These are phyloP conservation scores for Sanghuangporus sanghuang DNA, from an alignment of 1,284 basidiomycete species.

Conservation along the genomic window DNA sequence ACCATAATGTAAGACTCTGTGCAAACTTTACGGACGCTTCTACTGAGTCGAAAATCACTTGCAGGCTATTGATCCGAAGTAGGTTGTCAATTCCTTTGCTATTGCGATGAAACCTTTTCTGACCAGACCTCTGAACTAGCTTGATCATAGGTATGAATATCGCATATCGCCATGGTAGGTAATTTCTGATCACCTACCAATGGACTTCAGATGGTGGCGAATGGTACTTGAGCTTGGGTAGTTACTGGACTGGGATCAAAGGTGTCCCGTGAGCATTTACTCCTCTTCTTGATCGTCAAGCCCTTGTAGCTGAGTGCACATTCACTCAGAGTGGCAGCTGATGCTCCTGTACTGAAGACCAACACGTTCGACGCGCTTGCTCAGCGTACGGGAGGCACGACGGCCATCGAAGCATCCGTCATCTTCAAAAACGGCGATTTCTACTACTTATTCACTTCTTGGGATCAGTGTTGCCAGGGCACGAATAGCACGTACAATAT, in stretches of 20 bases:
- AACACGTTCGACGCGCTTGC: conserved; percentile 21
- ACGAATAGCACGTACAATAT: conserved; percentile 54
- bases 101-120: conserved; percentile 16
- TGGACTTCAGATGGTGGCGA: conserved; percentile 1
- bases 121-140: neutral
- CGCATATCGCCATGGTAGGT: neutral
- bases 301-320: conserved; percentile 17
- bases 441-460: conserved; percentile 54
- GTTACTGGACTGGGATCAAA: conserved; percentile 22
- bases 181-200: neutral
- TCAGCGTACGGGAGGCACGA: conserved; percentile 17
- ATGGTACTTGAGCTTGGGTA: conserved; percentile 19
- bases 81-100: conserved; percentile 19
- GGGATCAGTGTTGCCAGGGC: conserved; percentile 52
- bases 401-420: conserved; percentile 23
- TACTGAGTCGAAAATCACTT: neutral
- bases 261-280: conserved; percentile 1
- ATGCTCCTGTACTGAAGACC: conserved; percentile 21
- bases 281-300: neutral
- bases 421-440: conserved; percentile 41
- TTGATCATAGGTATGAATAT: conserved; percentile 1
- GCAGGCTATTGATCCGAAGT: conserved; percentile 56
- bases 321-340: conserved; percentile 18
- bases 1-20: conserved; percentile 43
- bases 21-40: neutral